A percentile compares a stretch with the other conserved stretches of the same genome.
phyloP scores from a whole-genome alignment of 208 protist species.

The Leishmania martiniquensis region DNA sequence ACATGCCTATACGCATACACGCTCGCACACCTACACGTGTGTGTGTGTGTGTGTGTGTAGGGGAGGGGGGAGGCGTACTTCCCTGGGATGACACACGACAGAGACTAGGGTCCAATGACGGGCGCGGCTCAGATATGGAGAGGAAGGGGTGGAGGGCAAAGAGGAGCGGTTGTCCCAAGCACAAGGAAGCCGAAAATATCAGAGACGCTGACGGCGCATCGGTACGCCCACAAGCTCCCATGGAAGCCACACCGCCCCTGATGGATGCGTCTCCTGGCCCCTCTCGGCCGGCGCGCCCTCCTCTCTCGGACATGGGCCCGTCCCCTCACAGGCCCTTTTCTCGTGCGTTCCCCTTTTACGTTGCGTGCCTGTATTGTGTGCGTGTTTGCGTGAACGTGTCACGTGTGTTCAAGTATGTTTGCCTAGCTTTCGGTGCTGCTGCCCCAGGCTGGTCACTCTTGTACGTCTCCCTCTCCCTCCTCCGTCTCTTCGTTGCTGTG shows the following conservation, averaged over 20 bases:
- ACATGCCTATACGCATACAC: not conserved
- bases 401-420: too few species aligned
- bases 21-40: not conserved
- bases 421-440: too few species aligned
- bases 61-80: too few species aligned
- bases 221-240: too few species aligned
- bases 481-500: not conserved
- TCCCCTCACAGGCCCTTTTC: not conserved
- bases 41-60: not conserved
- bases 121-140: not conserved
- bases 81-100: not conserved
- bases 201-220: not conserved
- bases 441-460: not conserved
- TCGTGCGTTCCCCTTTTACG: constrained; percentile 15
- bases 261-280: not conserved
- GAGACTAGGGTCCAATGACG: not conserved
- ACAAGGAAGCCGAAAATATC: not conserved
- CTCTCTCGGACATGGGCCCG: not conserved
- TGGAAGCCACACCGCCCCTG: not conserved
- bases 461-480: not conserved
- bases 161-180: not conserved
- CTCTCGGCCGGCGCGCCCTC: not conserved
- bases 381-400: constrained; percentile 7
- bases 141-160: too few species aligned
- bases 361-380: not conserved